These are phyloP conservation scores for Pulveroboletus sp. DNA, from an alignment of 768 basidiomycete species.

Conservation along the genomic window DNA sequence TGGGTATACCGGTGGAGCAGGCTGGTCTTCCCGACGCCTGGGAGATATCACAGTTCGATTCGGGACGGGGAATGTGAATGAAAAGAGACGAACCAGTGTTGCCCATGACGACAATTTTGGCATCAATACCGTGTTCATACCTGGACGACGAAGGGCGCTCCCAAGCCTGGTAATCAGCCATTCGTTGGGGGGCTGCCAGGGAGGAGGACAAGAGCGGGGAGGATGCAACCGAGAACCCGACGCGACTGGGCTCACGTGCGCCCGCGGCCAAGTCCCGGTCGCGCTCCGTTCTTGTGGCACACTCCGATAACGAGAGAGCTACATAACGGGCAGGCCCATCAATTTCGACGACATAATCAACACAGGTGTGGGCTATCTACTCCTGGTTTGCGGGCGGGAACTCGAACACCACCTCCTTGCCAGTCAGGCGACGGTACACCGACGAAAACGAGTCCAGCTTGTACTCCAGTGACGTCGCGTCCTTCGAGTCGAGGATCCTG, in stretches of 20 bases:
- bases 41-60: slow-evolving; percentile 13
- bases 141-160: slow-evolving; percentile 65
- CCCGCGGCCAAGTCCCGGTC: background rate
- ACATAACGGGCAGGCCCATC: slow-evolving; percentile 36
- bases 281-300: slow-evolving; percentile 24
- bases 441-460: slow-evolving; percentile 99
- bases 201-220: slow-evolving; percentile 35
- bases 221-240: slow-evolving; percentile 26
- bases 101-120: slow-evolving; percentile 95
- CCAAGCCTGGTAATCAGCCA: slow-evolving; percentile 57
- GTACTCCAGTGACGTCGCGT: slow-evolving; percentile 97
- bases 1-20: slow-evolving; percentile 88
- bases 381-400: slow-evolving; percentile 77
- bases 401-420: slow-evolving; percentile 95
- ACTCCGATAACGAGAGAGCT: slow-evolving; percentile 8
- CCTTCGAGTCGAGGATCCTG: slow-evolving; percentile 97
- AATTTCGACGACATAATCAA: slow-evolving; percentile 31
- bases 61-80: slow-evolving; percentile 15
- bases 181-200: slow-evolving; percentile 37
- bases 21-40: slow-evolving; percentile 91
- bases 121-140: slow-evolving; percentile 84
- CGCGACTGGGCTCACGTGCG: slow-evolving; percentile 35
- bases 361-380: slow-evolving; percentile 43
- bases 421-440: slow-evolving; percentile 91
- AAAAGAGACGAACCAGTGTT: slow-evolving; percentile 49